These are phyloP conservation scores for Metschnikowia koreensis DNA, from an alignment of 805 yeast genomes.

Conservation along the genomic window DNA sequence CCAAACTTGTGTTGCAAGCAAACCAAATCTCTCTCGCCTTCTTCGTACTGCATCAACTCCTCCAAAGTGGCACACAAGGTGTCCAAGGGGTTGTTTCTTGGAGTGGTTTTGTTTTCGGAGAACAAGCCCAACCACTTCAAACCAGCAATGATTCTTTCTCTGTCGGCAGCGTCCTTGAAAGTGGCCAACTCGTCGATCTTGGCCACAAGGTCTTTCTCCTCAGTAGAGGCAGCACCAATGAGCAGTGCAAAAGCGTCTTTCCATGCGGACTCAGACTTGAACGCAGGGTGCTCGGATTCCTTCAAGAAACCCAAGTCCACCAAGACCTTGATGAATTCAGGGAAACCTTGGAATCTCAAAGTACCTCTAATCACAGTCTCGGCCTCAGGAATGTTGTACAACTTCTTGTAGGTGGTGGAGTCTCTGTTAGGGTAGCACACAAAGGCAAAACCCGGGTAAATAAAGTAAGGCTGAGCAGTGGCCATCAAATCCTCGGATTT, in stretches of 20 bases:
- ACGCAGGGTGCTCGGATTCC: constrained; percentile 65
- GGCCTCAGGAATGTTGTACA: constrained; percentile 95
- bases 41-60: constrained; percentile 92
- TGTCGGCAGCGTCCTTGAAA: constrained; percentile 78
- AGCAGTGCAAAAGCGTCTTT: constrained; percentile 78
- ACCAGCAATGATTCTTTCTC: constrained; percentile 84
- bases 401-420: constrained; percentile 88
- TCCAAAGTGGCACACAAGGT: constrained; percentile 96
- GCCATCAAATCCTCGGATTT: constrained; percentile 91
- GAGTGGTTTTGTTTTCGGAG: constrained; percentile 69
- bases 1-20: constrained; percentile 97
- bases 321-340: constrained; percentile 91
- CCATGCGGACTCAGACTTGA: constrained; percentile 65
- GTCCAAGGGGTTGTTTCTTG: constrained; percentile 93
- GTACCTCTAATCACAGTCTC: constrained; percentile 97
- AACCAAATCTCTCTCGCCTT: constrained; percentile 93
- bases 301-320: constrained; percentile 91
- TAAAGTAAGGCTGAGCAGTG: constrained; percentile 89
- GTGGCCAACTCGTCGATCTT: constrained; percentile 75
- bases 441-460: constrained; percentile 92
- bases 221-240: constrained; percentile 68
- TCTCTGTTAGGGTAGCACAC: constrained; percentile 98
- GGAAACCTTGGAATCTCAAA: constrained; percentile 97
- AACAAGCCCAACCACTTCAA: constrained; percentile 93
- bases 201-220: constrained; percentile 70